phyloP scores from a whole-genome alignment of 148 eudicot genomes.

The Rhododendron simsii region DNA sequence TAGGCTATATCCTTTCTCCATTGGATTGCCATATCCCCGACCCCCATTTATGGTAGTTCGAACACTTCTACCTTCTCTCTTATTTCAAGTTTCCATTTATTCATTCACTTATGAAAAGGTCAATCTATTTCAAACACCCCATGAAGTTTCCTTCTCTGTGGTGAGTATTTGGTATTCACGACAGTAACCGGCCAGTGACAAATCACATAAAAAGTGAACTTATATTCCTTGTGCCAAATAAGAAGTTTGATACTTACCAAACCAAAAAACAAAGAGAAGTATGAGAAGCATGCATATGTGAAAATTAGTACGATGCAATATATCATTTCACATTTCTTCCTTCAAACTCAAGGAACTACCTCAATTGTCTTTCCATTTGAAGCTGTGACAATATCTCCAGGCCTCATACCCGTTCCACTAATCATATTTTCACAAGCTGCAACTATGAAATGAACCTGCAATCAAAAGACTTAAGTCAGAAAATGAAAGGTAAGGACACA shows the following conservation, averaged over 20 bases:
- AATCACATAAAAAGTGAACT: not conserved
- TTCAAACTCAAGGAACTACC: slow-evolving; percentile 33
- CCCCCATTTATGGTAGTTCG: not conserved
- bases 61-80: not conserved
- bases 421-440: slow-evolving; percentile 99
- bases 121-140: not conserved
- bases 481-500: not conserved
- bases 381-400: slow-evolving; percentile 93
- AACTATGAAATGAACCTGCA: slow-evolving; percentile 95
- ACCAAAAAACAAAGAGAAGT: not conserved
- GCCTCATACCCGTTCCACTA: slow-evolving; percentile 99
- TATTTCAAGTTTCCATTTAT: not conserved
- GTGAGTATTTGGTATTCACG: not conserved
- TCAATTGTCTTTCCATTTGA: slow-evolving; percentile 99
- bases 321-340: not conserved
- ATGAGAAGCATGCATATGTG: not conserved
- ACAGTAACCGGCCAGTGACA: not conserved
- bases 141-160: not conserved
- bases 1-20: not conserved
- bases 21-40: not conserved
- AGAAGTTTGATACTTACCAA: not conserved
- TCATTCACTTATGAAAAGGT: not conserved
- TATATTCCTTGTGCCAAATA: not conserved
- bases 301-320: not conserved
- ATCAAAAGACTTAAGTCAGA: not conserved